These are phyloP conservation scores for Fusarium euwallaceae DNA, from an alignment of 2,329 filamentous ascomycete species.

Conservation along the genomic window DNA sequence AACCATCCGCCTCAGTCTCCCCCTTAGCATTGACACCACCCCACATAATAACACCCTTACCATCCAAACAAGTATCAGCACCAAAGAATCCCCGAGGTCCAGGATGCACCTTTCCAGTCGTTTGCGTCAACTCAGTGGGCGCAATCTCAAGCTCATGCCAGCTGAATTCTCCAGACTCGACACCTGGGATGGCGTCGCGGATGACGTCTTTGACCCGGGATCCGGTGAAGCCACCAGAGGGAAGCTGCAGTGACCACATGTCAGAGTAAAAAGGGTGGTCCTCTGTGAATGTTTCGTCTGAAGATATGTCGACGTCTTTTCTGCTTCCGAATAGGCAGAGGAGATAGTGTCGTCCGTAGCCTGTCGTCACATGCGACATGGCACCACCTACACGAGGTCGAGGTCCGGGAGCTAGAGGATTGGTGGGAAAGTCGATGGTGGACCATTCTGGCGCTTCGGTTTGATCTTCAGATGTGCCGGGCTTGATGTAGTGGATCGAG, in stretches of 20 bases:
- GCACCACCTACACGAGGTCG: constrained; percentile 36
- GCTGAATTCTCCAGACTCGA: constrained; percentile 29
- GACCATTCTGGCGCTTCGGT: constrained; percentile 15
- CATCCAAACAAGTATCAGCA: constrained; percentile 26
- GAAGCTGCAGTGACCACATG: constrained; percentile 38
- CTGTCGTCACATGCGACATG: constrained; percentile 26
- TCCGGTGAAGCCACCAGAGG: constrained; percentile 21
- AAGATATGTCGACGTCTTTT: constrained; percentile 17
- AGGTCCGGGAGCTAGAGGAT: constrained; percentile 26
- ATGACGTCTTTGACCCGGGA: constrained; percentile 31
- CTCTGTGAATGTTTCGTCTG: constrained; percentile 20
- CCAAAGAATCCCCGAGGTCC: constrained; percentile 39
- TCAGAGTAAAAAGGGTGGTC: constrained; percentile 35
- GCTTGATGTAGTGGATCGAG: constrained; percentile 28
- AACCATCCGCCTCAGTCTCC: constrained; percentile 39
- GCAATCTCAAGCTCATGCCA: constrained; percentile 41
- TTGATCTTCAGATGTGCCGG: constrained; percentile 9
- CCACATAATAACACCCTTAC: constrained; percentile 33
- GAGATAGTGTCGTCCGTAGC: constrained; percentile 28
- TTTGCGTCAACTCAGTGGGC: constrained; percentile 30
- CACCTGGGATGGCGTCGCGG: constrained; percentile 21
- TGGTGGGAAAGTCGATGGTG: constrained; percentile 33
- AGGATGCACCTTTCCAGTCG: constrained; percentile 36
- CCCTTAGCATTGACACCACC: constrained; percentile 41
- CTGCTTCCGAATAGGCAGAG: constrained; percentile 38